Evolutionary conservation across 306 rosid species (phyloP), one percentile per base, ranked within the genome.

Genomic region (Trichosanthes cucumerina): DNA sequence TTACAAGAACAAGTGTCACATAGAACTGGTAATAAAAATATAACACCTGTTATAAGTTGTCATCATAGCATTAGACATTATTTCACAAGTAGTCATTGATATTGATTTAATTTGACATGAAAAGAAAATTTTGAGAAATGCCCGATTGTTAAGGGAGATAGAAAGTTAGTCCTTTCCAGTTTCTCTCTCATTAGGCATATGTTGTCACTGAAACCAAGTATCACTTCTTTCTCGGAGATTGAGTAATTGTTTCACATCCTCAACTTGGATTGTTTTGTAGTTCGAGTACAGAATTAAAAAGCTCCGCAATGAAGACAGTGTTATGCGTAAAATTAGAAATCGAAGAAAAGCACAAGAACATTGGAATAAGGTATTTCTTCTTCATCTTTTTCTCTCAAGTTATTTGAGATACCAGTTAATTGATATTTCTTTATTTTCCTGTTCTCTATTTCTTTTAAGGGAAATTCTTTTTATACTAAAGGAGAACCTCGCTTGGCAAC

Each of bases 351-450:
- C 99, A 75, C 90, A 86, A 85, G 91, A 91, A 1, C 91, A 49
- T 80, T 96, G 99, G 99, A 88, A 85, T 80, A 96, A 92, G 88
- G 99, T 92, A 88, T 84, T 84, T 73, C 81, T 76, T 80, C 81
- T 80, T 39, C 62, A 47, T 74, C 63, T 26, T 12, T 49, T 49
- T 83, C 33, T 31, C 53, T 49, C 44, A 28, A 56, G 69, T 76
- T 38, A 13, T 52, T 65, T 65, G 73, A 69, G 19, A 69, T 39
- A 12, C 16, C 18, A 69, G 53, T 43, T 11, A 41, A 21, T 41
- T 65, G 16, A 65, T 38, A 36, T 50, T 73, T 73, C 15, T 49
- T 73, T 73, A 28, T 9, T 50, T 26, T 74, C 28, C 26, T 47
- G 58, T 52, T 74, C 36, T 28, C 18, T 28, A 1, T 28, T 16